These are phyloP conservation scores for Ophiostoma sp. DNA, from an alignment of 2,329 filamentous ascomycete species.

Conservation along the genomic window DNA sequence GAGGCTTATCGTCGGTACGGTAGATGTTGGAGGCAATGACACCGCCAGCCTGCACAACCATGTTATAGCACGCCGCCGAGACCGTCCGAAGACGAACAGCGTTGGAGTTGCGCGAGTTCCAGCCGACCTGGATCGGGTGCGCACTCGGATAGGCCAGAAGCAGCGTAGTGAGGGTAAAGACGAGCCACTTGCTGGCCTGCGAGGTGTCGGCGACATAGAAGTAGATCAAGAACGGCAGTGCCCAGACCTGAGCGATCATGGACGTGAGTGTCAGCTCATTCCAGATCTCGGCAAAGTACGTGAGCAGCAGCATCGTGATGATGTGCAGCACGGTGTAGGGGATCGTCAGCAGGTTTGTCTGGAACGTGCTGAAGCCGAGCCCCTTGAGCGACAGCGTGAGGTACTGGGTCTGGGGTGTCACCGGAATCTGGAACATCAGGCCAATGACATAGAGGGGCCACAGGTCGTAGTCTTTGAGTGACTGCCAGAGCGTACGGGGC, in stretches of 20 bases:
- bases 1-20: slow-evolving; percentile 38
- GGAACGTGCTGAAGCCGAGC: slow-evolving; percentile 55
- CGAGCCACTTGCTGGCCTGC: slow-evolving; percentile 38
- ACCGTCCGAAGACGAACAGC: slow-evolving; percentile 57
- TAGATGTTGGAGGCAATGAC: slow-evolving; percentile 42
- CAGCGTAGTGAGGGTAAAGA: slow-evolving; percentile 40
- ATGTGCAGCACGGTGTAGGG: slow-evolving; percentile 40
- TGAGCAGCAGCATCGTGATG: slow-evolving; percentile 36
- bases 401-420: slow-evolving; percentile 45
- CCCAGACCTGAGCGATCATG: slow-evolving; percentile 52
- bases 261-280: slow-evolving; percentile 46
- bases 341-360: slow-evolving; percentile 60
- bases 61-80: slow-evolving; percentile 59
- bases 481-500: slow-evolving; percentile 44
- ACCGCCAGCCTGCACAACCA: slow-evolving; percentile 42
- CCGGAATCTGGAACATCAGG: slow-evolving; percentile 50
- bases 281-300: slow-evolving; percentile 41
- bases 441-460: slow-evolving; percentile 50
- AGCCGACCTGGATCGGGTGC: slow-evolving; percentile 45
- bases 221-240: slow-evolving; percentile 52
- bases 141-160: slow-evolving; percentile 40
- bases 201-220: slow-evolving; percentile 40
- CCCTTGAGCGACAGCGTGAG: slow-evolving; percentile 54
- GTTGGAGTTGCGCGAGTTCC: slow-evolving; percentile 54
- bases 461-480: slow-evolving; percentile 38